Evolutionary conservation across 345 rosid genomes (phyloP), one percentile per base, ranked within the genome.

Genomic region (Bruguiera gymnorhiza): DNA sequence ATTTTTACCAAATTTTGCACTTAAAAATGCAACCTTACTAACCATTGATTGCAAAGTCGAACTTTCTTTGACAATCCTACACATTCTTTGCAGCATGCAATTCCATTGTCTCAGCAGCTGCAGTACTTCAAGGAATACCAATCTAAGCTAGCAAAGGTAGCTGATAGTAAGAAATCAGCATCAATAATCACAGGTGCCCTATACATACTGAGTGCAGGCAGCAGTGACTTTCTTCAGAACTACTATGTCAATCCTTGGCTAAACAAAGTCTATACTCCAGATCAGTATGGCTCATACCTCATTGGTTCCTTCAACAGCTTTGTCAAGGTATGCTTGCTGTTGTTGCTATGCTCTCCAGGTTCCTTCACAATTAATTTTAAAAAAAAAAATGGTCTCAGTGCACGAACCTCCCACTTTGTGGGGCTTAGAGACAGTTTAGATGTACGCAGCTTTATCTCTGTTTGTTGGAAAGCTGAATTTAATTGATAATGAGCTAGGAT

Each of bases 161-260:
- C 96, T 2, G 97, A 92, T 19, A 76, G 77, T 62, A 72, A 70
- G 56, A 65, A 86, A 68, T 70, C 96, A 26, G 87, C 85, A 34
- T 59, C 86, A 24, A 87, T 95, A 61, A 80, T 90, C 63, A 85
- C 81, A 57, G 94, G 76, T 69, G 84, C 92, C 23, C 62, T 95
- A 1, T 87, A 85, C 64, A 8, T 92, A 19, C 20, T 92, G 73
- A 88, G 98, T 70, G 94, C 96, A 15, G 99, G 99, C 43, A 92
- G 87, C 60, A 85, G 94, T n/a, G 98, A 95, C 73, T 92, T 83
- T 73, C 86, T 95, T 65, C 99, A 90, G 81, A 90, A 95, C 66
- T 92, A 92, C 66, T 88, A 88, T 54, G 85, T 90, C 26, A 95
- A 92, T 72, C 99, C 99, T 74, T 58, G 67, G 19, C 37, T 90